Conservation (phyloP, 1,284 basidiomycete species). For the Leccinum subspadiceum region DNA sequence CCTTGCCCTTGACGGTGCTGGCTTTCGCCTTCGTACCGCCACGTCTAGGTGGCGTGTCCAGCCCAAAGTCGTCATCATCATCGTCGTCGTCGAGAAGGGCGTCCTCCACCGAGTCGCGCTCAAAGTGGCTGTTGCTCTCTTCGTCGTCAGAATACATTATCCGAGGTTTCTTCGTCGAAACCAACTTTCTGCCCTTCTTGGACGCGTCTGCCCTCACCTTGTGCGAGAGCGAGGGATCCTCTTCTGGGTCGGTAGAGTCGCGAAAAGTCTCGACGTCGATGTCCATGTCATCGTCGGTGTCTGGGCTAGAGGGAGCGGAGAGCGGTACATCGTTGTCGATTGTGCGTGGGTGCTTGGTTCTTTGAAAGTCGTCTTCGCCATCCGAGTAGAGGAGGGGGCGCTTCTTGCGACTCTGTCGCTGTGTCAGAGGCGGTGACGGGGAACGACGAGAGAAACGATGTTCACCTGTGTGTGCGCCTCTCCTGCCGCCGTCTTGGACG, state of each 20-base stretch:
- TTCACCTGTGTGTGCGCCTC: constrained; percentile 22
- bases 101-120: constrained; percentile 22
- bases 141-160: constrained; percentile 30
- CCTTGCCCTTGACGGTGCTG: constrained; percentile 26
- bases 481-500: constrained; percentile 12
- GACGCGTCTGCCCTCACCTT: constrained; percentile 2
- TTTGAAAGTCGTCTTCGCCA: constrained; percentile 17
- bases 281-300: constrained; percentile 21
- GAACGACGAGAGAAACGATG: background rate
- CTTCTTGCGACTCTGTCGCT: constrained; percentile 25
- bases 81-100: constrained; percentile 12
- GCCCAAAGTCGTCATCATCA: constrained; percentile 38
- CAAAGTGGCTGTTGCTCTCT: constrained; percentile 26
- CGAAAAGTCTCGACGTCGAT: constrained; percentile 22
- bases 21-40: constrained; percentile 27
- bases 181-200: constrained; percentile 15
- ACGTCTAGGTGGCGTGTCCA: constrained; percentile 30
- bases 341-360: constrained; percentile 31
- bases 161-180: constrained; percentile 18
- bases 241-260: constrained; percentile 13
- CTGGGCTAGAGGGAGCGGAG: constrained; percentile 1
- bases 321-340: constrained; percentile 15
- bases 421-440: constrained; percentile 14
- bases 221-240: constrained; percentile 2
- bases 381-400: constrained; percentile 30